phyloP scores from a whole-genome alignment of 2,329 filamentous ascomycete genomes.

The Rutstroemia sp. region DNA sequence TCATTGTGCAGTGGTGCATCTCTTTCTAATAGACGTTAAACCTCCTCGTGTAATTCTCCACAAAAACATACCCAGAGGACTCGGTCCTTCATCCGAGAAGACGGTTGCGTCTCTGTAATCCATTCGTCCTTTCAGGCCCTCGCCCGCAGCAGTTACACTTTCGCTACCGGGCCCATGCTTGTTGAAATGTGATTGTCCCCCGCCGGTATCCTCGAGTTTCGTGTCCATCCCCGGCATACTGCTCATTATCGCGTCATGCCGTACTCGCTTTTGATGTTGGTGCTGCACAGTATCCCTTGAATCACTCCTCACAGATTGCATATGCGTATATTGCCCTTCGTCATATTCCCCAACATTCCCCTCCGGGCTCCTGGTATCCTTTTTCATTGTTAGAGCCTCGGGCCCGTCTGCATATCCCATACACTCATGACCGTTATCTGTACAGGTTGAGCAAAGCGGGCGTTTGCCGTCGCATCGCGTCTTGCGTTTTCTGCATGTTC shows the following conservation, averaged over 20 bases:
- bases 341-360: slow-evolving; percentile 31
- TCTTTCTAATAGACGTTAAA: slow-evolving; percentile 30
- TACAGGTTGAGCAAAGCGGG: slow-evolving; percentile 64
- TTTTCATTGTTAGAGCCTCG: slow-evolving; percentile 17
- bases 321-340: slow-evolving; percentile 25
- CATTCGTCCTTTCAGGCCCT: neutral
- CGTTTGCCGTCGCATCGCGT: slow-evolving; percentile 69
- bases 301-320: neutral
- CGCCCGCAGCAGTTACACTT: neutral
- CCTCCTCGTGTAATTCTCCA: neutral
- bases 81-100: slow-evolving; percentile 24
- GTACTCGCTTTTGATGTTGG: neutral
- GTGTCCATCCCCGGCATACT: neutral
- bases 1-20: neutral
- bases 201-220: neutral
- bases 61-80: slow-evolving; percentile 21
- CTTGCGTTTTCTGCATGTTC: slow-evolving; percentile 69
- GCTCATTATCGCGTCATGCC: neutral
- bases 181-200: neutral
- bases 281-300: slow-evolving; percentile 1
- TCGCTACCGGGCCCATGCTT: neutral
- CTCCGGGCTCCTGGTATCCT: slow-evolving; percentile 22
- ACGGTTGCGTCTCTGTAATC: slow-evolving; percentile 19
- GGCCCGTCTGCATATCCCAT: slow-evolving; percentile 50
- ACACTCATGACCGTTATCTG: slow-evolving; percentile 63